phyloP scores from a whole-genome alignment of 2,329 filamentous ascomycete genomes.

The Cadophora luteo-olivacea region DNA sequence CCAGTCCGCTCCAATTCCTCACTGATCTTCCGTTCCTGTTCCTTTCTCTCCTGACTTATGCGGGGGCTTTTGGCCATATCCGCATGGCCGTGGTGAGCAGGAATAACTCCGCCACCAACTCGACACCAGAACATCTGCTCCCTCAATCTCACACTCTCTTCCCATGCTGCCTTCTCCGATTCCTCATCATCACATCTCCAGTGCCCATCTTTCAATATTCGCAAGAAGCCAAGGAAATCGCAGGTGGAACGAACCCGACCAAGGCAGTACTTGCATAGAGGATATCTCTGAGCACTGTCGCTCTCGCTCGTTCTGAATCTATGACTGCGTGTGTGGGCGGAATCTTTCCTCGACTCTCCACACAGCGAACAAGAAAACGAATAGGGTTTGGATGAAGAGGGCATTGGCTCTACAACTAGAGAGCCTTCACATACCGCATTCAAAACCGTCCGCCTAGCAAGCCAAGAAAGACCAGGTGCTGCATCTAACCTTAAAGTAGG shows the following conservation, averaged over 20 bases:
- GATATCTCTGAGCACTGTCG: constrained; percentile 86
- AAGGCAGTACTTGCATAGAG: constrained; percentile 88
- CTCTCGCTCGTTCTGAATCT: constrained; percentile 89
- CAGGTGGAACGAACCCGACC: constrained; percentile 84
- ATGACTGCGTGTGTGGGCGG: constrained; percentile 77
- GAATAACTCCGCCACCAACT: constrained; percentile 89
- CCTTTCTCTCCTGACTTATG: constrained; percentile 41
- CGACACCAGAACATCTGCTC: constrained; percentile 98
- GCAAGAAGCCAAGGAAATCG: constrained; percentile 89
- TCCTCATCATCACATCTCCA: constrained; percentile 85
- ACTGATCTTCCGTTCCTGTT: constrained; percentile 40
- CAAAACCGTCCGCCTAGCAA: constrained; percentile 85
- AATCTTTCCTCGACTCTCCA: constrained; percentile 78
- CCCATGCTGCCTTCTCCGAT: constrained; percentile 89
- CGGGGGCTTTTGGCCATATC: constrained; percentile 38
- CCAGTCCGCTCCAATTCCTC: constrained; percentile 42
- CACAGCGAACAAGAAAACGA: constrained; percentile 75
- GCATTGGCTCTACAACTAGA: constrained; percentile 88
- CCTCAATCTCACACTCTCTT: constrained; percentile 86
- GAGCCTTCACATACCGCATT: constrained; percentile 84
- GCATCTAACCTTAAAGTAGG: constrained; percentile 89
- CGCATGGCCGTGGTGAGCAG: constrained; percentile 47
- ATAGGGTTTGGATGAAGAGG: constrained; percentile 57
- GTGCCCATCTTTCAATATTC: constrained; percentile 91
- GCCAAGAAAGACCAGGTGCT: constrained; percentile 91